Base-by-base conservation (phyloP, 495 filamentous ascomycete genomes). In the Podospora pseudoanserina region DNA sequence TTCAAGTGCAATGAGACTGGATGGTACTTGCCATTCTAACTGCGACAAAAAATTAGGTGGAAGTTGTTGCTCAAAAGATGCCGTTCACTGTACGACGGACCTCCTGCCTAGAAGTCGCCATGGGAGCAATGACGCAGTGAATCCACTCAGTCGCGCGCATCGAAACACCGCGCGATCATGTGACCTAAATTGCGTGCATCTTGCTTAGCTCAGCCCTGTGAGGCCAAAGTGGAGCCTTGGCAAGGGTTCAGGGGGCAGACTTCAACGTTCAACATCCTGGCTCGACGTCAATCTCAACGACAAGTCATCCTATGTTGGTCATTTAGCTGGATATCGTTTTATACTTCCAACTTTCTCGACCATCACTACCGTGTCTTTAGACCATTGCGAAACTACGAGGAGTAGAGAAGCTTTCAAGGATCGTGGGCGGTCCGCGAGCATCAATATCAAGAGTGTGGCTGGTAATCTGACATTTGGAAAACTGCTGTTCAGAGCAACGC, bases 41-140 rank as follows among this genome's bases (percentile, higher is more conserved):
- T 49, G 15, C 9, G 39, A 16, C 39, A 11, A 16, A 49, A 59
- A 59, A 18, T 6, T 59, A 18, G 19, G 5, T 59, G 13, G 19
- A 20, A 30, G 26, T 32, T 32, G 30, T 7, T 5, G 30, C 30
- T 23, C 23, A 23, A 23, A 23, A 23, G 23, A 23, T 23, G 23
- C 23, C 23, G 23, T 23, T 23, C 23, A 23, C 23, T 23, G 23
- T 23, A 23, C 23, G 23, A 23, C 23, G 23, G 23, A 23, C 26
- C 13, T 20, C 19, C 27, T 30, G 59, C 59, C 59, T 61, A 7
- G 59, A 61, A 61, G 39, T 11, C 9, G 39, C 39, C 39, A 5
- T 49, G 9, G 26, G 16, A 32, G 30, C 30, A 32, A 61, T 61
- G 59, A 61, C 59, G 59, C 59, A 61, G 18, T 3, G 59, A 61